Evolutionary conservation across 129 eudicot species (phyloP).

Genomic region (Solidago caesia): DNA sequence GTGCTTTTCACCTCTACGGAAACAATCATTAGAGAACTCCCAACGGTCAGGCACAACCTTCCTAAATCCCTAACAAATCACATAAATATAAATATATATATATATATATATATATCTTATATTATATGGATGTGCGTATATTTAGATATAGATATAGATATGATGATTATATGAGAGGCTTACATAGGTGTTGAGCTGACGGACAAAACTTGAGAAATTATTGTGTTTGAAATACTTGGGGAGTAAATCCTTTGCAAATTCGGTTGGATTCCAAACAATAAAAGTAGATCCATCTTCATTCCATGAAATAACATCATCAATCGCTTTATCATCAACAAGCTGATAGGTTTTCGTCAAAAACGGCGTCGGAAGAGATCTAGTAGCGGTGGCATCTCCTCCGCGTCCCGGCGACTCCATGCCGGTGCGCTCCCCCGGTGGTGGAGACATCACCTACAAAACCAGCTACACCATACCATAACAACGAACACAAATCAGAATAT

Average conservation of each 20-base stretch:
- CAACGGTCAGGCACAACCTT: conserved; percentile 95
- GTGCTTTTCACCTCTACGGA: conserved; percentile 71
- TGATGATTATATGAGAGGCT: conserved; percentile 10
- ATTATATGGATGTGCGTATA: not conserved
- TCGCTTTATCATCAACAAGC: conserved; percentile 71
- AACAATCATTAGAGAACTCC: conserved; percentile 87
- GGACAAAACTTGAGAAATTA: conserved; percentile 93
- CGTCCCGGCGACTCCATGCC: conserved; percentile 49
- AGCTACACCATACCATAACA: conserved; percentile 3
- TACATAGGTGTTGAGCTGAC: conserved; percentile 95
- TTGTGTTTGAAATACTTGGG: conserved; percentile 94
- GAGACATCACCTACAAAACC: conserved; percentile 33
- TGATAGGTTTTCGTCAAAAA: conserved; percentile 86
- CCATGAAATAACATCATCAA: conserved; percentile 90
- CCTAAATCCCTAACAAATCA: conserved; percentile 68
- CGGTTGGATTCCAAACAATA: conserved; percentile 92
- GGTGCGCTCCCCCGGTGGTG: conserved; percentile 54
- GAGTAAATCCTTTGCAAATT: conserved; percentile 87
- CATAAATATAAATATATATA: not conserved
- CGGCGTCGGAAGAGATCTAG: conserved; percentile 84
- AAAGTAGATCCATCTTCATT: conserved; percentile 94
- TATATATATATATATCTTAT: not conserved
- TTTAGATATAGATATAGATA: not conserved
- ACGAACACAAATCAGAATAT: not conserved
- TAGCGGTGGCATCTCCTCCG: conserved; percentile 34